phyloP scores from a whole-genome alignment of 768 basidiomycete genomes.

The Podaxis sp. region DNA sequence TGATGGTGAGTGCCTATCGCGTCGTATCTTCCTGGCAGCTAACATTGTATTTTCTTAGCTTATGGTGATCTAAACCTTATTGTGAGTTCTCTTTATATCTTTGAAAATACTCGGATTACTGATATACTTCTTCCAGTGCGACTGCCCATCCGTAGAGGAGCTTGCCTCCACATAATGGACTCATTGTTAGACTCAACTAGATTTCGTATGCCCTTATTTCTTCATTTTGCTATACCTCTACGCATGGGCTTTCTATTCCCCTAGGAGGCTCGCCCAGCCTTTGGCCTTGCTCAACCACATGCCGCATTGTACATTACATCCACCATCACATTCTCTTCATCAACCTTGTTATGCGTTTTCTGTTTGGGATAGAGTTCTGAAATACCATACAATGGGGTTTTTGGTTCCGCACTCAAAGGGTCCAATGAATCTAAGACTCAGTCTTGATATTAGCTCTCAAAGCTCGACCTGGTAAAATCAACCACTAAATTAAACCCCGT shows the following conservation, averaged over 20 bases:
- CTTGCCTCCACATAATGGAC: slow-evolving; percentile 36
- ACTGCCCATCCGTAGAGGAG: slow-evolving; percentile 86
- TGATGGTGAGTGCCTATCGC: slow-evolving; percentile 61
- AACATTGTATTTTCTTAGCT: slow-evolving; percentile 42
- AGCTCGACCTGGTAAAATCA: not conserved
- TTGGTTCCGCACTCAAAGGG: not conserved
- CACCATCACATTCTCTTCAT: slow-evolving; percentile 3
- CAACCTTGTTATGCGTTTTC: not conserved
- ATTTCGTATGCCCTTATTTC: slow-evolving; percentile 15
- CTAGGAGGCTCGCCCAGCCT: slow-evolving; percentile 46
- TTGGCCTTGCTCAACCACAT: slow-evolving; percentile 70
- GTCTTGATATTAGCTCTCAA: not conserved
- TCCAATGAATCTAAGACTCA: not conserved
- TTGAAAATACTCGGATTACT: slow-evolving; percentile 13
- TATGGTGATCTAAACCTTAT: slow-evolving; percentile 92
- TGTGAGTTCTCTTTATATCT: slow-evolving; percentile 44
- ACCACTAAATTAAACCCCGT: slow-evolving; percentile 5
- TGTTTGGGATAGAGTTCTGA: slow-evolving; percentile 19
- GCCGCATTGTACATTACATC: slow-evolving; percentile 24
- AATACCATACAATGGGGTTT: slow-evolving; percentile 18
- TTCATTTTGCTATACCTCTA: slow-evolving; percentile 20
- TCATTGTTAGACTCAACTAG: slow-evolving; percentile 17
- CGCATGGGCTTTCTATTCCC: slow-evolving; percentile 46
- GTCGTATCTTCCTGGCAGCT: not conserved
- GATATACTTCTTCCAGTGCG: slow-evolving; percentile 52